These are phyloP conservation scores for Reticulascus tulasneorum DNA, from an alignment of 2,329 filamentous ascomycete species.

Conservation along the genomic window DNA sequence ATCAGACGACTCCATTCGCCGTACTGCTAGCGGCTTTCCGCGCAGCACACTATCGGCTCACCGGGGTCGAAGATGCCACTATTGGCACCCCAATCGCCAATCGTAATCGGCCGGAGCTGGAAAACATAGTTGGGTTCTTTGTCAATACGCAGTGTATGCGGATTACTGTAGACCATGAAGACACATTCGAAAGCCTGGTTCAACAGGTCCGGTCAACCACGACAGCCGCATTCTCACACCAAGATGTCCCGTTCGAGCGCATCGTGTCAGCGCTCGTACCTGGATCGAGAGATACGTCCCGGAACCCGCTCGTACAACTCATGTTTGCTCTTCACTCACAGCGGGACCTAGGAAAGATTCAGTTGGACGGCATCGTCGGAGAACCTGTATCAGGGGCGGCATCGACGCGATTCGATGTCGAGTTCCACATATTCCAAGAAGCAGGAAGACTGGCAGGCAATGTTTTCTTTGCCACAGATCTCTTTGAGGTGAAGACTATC, in stretches of 20 bases:
- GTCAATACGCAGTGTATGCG: slow-evolving; percentile 21
- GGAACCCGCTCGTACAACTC: slow-evolving; percentile 1
- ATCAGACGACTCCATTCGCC: slow-evolving; percentile 5
- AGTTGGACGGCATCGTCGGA: neutral
- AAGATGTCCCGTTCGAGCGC: slow-evolving; percentile 12
- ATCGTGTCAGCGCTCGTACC: neutral
- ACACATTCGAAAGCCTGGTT: slow-evolving; percentile 13
- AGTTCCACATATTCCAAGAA: slow-evolving; percentile 19
- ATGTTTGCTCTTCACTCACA: neutral
- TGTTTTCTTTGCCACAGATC: slow-evolving; percentile 16
- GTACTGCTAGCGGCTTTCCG: slow-evolving; percentile 21
- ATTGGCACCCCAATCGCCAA: slow-evolving; percentile 13
- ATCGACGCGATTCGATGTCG: neutral
- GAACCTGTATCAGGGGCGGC: slow-evolving; percentile 1
- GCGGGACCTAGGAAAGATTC: neutral
- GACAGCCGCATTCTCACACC: slow-evolving; percentile 12
- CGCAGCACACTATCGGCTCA: slow-evolving; percentile 21
- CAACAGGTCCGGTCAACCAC: slow-evolving; percentile 11
- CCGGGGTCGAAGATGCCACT: slow-evolving; percentile 16
- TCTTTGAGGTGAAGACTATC: slow-evolving; percentile 14
- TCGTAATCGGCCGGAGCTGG: slow-evolving; percentile 1
- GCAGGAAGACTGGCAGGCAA: slow-evolving; percentile 4
- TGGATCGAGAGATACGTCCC: neutral
- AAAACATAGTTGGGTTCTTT: slow-evolving; percentile 17
- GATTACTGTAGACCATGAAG: slow-evolving; percentile 9